Conservation (phyloP, 352 stramenopile genomes). For the Pilasporangium apinafurcum region DNA sequence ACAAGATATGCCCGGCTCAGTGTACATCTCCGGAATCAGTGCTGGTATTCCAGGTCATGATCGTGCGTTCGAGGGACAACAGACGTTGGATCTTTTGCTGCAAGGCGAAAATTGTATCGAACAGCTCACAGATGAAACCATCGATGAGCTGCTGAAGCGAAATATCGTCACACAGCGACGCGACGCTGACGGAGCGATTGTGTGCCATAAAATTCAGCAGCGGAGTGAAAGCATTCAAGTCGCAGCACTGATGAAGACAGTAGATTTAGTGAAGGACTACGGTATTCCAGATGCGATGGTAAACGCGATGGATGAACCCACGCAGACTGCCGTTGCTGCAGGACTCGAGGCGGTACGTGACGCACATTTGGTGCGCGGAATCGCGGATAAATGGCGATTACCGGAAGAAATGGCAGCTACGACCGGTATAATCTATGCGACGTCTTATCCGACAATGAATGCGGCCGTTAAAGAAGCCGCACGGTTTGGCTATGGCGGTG, state of each 20-base stretch:
- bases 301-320: slow-evolving; percentile 93
- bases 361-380: slow-evolving; percentile 74
- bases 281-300: slow-evolving; percentile 85
- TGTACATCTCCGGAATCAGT: slow-evolving; percentile 90
- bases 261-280: slow-evolving; percentile 79
- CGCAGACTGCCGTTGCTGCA: slow-evolving; percentile 91
- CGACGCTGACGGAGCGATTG: slow-evolving; percentile 31
- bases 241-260: slow-evolving; percentile 65
- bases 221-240: slow-evolving; percentile 84
- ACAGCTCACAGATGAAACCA: slow-evolving; percentile 49
- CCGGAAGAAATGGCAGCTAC: slow-evolving; percentile 78
- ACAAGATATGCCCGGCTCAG: slow-evolving; percentile 47
- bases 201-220: slow-evolving; percentile 30
- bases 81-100: slow-evolving; percentile 88
- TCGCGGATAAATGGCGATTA: slow-evolving; percentile 76
- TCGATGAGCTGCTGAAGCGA: slow-evolving; percentile 88
- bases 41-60: slow-evolving; percentile 83
- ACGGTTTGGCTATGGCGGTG: slow-evolving; percentile 45
- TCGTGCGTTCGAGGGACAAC: slow-evolving; percentile 57
- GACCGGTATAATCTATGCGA: slow-evolving; percentile 94
- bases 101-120: slow-evolving; percentile 88
- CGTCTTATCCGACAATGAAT: slow-evolving; percentile 94
- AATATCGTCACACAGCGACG: slow-evolving; percentile 89
- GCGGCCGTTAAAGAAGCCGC: slow-evolving; percentile 89
- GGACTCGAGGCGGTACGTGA: slow-evolving; percentile 93